phyloP scores from a whole-genome alignment of 192 early-diverging fungal genomes.

The Gonapodya prolifera region DNA sequence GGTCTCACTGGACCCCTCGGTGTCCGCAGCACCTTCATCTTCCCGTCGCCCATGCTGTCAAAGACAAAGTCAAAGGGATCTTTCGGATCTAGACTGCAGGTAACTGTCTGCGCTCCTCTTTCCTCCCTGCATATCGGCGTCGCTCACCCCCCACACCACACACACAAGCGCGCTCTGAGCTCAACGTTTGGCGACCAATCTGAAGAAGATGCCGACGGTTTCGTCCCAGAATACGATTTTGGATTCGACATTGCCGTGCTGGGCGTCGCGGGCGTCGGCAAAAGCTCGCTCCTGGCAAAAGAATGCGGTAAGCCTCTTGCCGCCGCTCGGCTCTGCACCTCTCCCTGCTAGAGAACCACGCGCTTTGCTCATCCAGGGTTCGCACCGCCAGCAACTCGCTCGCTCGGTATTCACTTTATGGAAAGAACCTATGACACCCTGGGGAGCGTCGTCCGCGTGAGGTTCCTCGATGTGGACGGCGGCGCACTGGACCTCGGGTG shows the following conservation, averaged over 20 bases:
- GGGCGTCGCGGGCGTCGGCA: background rate
- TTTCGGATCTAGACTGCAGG: background rate
- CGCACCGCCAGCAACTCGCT: background rate
- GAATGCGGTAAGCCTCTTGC: background rate
- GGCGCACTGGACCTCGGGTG: background rate
- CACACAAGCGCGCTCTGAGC: background rate
- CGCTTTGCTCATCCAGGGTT: background rate
- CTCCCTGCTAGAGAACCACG: background rate
- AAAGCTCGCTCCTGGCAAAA: background rate
- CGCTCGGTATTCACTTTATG: background rate
- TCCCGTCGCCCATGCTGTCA: background rate
- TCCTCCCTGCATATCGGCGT: background rate
- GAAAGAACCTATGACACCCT: background rate
- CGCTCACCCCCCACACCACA: too few relatives aligned
- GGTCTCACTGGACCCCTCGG: too few relatives aligned
- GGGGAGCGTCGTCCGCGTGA: background rate
- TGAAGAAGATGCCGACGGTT: background rate
- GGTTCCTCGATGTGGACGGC: background rate
- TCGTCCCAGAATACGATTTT: background rate
- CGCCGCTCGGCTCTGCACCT: background rate
- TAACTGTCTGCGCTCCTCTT: background rate
- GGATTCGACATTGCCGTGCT: background rate
- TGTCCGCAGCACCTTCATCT: too few relatives aligned
- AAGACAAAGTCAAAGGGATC: background rate
- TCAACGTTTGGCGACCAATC: background rate